These are phyloP conservation scores for Fusarium liriodendri DNA, from an alignment of 2,329 filamentous ascomycete genomes.

Conservation along the genomic window DNA sequence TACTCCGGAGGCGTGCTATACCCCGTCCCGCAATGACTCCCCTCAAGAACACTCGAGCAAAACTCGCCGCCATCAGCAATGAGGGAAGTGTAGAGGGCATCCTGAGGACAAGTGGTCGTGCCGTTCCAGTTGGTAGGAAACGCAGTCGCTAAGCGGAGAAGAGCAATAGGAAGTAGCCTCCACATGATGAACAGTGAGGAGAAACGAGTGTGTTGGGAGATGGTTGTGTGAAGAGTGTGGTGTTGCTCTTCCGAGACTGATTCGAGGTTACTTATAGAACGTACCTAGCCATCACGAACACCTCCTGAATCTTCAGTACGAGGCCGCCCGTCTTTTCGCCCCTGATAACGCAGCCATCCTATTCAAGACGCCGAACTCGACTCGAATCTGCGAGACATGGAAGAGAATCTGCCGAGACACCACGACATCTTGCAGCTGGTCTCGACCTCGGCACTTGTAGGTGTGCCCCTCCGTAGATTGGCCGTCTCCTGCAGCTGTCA, in stretches of 20 bases:
- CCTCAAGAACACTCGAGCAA: slow-evolving; percentile 45
- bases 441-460: slow-evolving; percentile 22
- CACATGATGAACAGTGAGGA: slow-evolving; percentile 27
- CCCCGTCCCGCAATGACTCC: slow-evolving; percentile 29
- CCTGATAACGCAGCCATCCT: background rate
- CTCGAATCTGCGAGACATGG: slow-evolving; percentile 1
- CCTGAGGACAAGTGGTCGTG: slow-evolving; percentile 39
- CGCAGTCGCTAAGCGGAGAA: slow-evolving; percentile 10
- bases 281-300: slow-evolving; percentile 2
- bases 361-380: background rate
- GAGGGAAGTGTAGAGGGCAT: slow-evolving; percentile 48
- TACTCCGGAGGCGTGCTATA: slow-evolving; percentile 46
- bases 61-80: slow-evolving; percentile 40
- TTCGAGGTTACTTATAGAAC: slow-evolving; percentile 31
- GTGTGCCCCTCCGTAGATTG: background rate
- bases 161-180: slow-evolving; percentile 27
- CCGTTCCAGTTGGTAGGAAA: slow-evolving; percentile 32
- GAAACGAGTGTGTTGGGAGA: slow-evolving; percentile 30
- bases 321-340: slow-evolving; percentile 5
- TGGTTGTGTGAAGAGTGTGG: background rate
- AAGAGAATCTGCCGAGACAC: slow-evolving; percentile 37
- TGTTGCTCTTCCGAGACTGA: background rate
- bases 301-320: background rate
- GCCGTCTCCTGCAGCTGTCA: background rate
- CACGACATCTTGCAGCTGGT: slow-evolving; percentile 7